Evolutionary conservation across 768 basidiomycete species (phyloP), one percentile per base, ranked within the genome.

Genomic region (Candolleomyces eurysporus): DNA sequence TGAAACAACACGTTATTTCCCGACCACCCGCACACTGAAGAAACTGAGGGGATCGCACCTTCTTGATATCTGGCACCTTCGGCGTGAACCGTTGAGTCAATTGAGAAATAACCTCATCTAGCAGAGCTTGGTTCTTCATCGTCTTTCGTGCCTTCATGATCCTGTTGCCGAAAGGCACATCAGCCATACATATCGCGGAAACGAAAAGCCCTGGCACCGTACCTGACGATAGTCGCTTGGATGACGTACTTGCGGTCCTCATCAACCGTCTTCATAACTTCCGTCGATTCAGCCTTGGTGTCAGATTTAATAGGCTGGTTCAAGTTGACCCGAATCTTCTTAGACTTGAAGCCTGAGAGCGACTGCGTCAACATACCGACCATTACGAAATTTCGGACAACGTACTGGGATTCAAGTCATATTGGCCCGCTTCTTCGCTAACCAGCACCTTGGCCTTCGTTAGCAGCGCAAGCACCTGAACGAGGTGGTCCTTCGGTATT

Each of bases 211-310:
- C 21, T 57, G 54, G 21, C 5, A 72, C 78, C 26, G 54, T 64
- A 84, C 83, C 94, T 87, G 50, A 97, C 94, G 66, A 97, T 94
- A 26, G 92, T 95, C 10, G 94, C 94, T 72, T 98, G 96, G 57
- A 97, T 94, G 64, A 95, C 88, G 68, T 96, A 92, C 82, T 97
- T 98, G 57, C 97, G 86, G 68, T 98, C 97, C 74, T 98, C 96
- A 66, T 97, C 96, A 17, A 98, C 95, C 5, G 88, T 90, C 82
- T 94, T 96, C 71, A 97, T 76, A n/a, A 98, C 94, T 64, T 98
- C 94, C 0, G 82, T 84, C 7, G 89, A 84, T 73, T 98, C 96
- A 16, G 91, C 88, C 80, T 95, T 96, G 62, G 90, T 88, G 74
- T 98, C 97, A 3, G 94, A 87, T 77, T 93, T 96, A 77, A 99